These are phyloP conservation scores for Apiospora koreana DNA, from an alignment of 2,329 filamentous ascomycete species.

Conservation along the genomic window DNA sequence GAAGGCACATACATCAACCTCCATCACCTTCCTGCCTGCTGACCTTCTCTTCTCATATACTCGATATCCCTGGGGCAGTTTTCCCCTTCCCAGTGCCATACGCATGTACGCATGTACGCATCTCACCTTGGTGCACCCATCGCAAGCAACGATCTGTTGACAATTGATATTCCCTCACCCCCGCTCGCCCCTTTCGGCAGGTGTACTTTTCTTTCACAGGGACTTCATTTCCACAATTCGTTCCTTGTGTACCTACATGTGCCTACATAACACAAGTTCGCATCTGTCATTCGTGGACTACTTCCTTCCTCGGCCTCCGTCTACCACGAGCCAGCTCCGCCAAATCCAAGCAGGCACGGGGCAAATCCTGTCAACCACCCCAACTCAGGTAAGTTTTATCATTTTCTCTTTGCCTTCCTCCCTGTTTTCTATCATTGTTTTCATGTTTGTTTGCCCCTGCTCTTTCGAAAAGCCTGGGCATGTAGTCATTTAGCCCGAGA, in stretches of 20 bases:
- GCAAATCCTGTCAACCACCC: too few relatives aligned
- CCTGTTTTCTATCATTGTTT: too few relatives aligned
- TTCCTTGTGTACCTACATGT: too few relatives aligned
- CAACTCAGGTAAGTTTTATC: not conserved
- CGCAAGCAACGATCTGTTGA: not conserved
- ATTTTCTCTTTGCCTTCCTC: not conserved
- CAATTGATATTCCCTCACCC: too few relatives aligned
- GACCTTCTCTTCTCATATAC: too few relatives aligned
- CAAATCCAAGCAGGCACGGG: not conserved
- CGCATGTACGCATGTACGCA: too few relatives aligned
- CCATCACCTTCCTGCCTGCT: too few relatives aligned
- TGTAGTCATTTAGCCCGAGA: not conserved
- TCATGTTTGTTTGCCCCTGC: too few relatives aligned
- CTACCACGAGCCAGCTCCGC: not conserved
- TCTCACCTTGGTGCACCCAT: too few relatives aligned
- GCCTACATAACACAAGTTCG: not conserved
- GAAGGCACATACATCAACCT: not conserved
- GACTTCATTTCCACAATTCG: not conserved
- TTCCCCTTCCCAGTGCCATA: too few relatives aligned
- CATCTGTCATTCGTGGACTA: not conserved
- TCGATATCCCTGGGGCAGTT: too few relatives aligned
- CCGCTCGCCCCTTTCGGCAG: too few relatives aligned
- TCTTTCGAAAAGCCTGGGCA: not conserved
- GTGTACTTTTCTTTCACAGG: not conserved
- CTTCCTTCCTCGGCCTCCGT: not conserved